Evolutionary conservation across 1,284 basidiomycete species (phyloP).

Genomic region (Amylostereum areolatum): DNA sequence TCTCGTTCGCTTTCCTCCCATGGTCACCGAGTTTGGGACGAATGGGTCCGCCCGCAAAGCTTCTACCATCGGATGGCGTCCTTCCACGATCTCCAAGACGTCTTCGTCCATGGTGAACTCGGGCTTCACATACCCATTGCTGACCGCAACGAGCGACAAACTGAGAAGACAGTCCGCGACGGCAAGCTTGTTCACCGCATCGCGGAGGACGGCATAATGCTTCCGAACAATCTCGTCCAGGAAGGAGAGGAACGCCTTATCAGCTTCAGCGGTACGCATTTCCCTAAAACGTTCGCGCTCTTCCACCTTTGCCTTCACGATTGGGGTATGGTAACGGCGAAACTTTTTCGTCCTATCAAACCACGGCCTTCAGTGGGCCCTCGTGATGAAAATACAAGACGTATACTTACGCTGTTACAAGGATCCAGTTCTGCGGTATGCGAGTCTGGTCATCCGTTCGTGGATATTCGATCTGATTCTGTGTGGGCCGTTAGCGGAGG

Average conservation of each 20-base stretch:
- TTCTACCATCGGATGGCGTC: constrained; percentile 83
- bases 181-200: constrained; percentile 75
- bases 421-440: constrained; percentile 77
- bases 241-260: constrained; percentile 64
- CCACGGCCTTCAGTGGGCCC: constrained; percentile 7
- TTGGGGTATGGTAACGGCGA: constrained; percentile 81
- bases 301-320: constrained; percentile 59
- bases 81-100: constrained; percentile 60
- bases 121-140: constrained; percentile 71
- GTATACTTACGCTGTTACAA: constrained; percentile 60
- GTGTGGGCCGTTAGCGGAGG: not conserved
- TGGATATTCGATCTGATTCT: constrained; percentile 79
- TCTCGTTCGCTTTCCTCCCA: constrained; percentile 48
- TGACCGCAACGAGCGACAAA: constrained; percentile 63
- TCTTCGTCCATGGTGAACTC: constrained; percentile 55
- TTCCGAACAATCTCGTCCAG: constrained; percentile 61
- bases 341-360: constrained; percentile 62
- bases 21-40: constrained; percentile 64
- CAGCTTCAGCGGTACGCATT: constrained; percentile 61
- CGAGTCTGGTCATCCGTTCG: constrained; percentile 59
- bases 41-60: constrained; percentile 71
- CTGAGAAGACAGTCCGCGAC: constrained; percentile 75
- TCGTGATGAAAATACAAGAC: not conserved
- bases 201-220: constrained; percentile 65
- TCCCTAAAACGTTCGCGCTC: constrained; percentile 79